Evolutionary conservation across 2,329 filamentous ascomycete species (phyloP).

Genomic region (Apiospora aurea): DNA sequence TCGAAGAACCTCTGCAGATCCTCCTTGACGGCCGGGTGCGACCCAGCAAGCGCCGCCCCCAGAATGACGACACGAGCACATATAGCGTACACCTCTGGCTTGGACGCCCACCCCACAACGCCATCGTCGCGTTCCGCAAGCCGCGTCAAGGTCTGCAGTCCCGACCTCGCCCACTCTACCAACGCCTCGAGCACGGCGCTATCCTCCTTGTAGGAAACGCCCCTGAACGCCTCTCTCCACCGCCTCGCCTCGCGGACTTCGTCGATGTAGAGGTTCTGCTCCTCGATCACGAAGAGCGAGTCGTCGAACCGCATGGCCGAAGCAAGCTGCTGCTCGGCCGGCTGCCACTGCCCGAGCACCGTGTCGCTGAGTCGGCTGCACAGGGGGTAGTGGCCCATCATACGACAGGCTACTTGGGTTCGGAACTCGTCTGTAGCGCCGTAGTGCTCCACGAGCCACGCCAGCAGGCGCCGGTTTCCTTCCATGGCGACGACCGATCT

Average conservation of each 20-base stretch:
- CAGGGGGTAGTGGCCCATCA: constrained; percentile 46
- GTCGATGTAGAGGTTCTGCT: constrained; percentile 94
- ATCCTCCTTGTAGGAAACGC: constrained; percentile 22
- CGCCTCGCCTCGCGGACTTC: constrained; percentile 74
- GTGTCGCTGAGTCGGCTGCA: constrained; percentile 29
- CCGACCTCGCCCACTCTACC: constrained; percentile 57
- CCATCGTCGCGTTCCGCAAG: constrained; percentile 57
- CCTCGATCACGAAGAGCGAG: constrained; percentile 84
- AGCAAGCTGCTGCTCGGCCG: constrained; percentile 50
- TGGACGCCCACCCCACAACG: constrained; percentile 75
- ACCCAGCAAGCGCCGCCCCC: constrained; percentile 43
- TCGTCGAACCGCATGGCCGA: constrained; percentile 63
- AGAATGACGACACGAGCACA: constrained; percentile 56
- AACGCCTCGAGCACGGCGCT: constrained; percentile 40
- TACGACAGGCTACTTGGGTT: constrained; percentile 49
- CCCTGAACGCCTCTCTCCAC: constrained; percentile 66
- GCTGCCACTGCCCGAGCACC: constrained; percentile 33
- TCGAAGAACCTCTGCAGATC: constrained; percentile 37
- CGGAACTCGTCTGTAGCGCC: constrained; percentile 46
- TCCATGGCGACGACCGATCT: constrained; percentile 54
- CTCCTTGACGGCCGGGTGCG: constrained; percentile 28
- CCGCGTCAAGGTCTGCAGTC: constrained; percentile 52
- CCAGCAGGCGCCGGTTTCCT: constrained; percentile 53
- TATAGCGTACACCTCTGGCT: constrained; percentile 70
- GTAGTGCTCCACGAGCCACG: constrained; percentile 50